Conservation (phyloP, 1,284 basidiomycete species). For the Cryptococcus neoformans region DNA sequence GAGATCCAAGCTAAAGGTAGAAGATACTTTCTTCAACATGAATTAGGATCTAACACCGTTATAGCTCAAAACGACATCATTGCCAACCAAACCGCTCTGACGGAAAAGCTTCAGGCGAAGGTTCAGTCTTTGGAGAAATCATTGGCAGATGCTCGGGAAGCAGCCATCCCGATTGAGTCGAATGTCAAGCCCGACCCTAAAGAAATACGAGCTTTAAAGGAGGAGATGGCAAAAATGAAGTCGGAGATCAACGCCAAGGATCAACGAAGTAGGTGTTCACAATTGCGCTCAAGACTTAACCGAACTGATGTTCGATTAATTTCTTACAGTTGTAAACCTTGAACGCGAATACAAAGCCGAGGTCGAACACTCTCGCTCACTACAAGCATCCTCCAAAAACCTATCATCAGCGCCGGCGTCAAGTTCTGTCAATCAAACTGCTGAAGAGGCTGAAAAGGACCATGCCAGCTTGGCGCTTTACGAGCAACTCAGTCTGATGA, state of each 20-base stretch:
- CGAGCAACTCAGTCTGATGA: slow-evolving; percentile 45
- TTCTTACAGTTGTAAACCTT: slow-evolving; percentile 5
- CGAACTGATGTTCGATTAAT: not conserved
- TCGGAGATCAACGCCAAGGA: slow-evolving; percentile 30
- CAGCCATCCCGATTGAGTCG: not conserved
- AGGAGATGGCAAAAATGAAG: slow-evolving; percentile 30
- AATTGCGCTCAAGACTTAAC: not conserved
- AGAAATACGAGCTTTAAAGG: slow-evolving; percentile 35
- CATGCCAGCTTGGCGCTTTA: slow-evolving; percentile 36
- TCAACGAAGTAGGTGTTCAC: slow-evolving; percentile 31
- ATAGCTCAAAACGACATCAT: slow-evolving; percentile 46
- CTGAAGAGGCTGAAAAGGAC: slow-evolving; percentile 38
- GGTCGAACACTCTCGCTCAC: slow-evolving; percentile 33
- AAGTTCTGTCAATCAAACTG: slow-evolving; percentile 6
- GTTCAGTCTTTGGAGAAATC: slow-evolving; percentile 33
- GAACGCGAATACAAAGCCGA: slow-evolving; percentile 44
- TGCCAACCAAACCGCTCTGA: slow-evolving; percentile 31
- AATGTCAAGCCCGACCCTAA: slow-evolving; percentile 23
- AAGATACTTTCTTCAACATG: slow-evolving; percentile 1
- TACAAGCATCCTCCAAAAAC: slow-evolving; percentile 20
- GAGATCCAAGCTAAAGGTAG: slow-evolving; percentile 35
- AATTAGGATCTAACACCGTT: not conserved
- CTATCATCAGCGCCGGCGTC: slow-evolving; percentile 9
- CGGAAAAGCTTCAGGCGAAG: slow-evolving; percentile 34
- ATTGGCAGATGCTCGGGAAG: slow-evolving; percentile 17